phyloP scores from a whole-genome alignment of 2,329 filamentous ascomycete genomes.

The Monilinia fructicola region DNA sequence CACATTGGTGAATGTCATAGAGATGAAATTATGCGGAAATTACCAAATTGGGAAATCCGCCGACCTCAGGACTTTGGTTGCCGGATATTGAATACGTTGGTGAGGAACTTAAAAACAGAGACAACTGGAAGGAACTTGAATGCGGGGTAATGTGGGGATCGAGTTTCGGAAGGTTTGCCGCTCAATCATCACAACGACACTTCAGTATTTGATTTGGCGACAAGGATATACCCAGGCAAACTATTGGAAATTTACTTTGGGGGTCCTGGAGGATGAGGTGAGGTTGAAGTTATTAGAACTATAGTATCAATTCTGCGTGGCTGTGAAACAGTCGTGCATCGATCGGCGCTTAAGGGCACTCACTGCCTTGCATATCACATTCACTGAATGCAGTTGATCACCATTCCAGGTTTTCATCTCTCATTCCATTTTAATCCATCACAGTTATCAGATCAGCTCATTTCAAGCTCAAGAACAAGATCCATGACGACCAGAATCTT shows the following conservation, averaged over 20 bases:
- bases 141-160: background rate
- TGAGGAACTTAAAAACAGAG: background rate
- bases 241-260: background rate
- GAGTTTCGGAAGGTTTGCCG: background rate
- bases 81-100: background rate
- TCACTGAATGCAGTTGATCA: background rate
- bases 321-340: background rate
- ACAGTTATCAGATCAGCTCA: background rate
- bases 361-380: background rate
- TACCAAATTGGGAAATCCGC: constrained; percentile 1
- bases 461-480: background rate
- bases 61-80: background rate
- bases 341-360: background rate
- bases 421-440: background rate
- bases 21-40: background rate
- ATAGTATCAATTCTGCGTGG: background rate
- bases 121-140: background rate
- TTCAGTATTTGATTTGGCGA: background rate
- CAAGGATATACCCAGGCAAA: background rate
- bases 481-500: background rate
- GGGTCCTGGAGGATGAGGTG: background rate
- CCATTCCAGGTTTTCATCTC: background rate
- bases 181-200: background rate
- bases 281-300: background rate
- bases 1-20: background rate